Conservation (phyloP, 805 yeast genomes). For the Yarrowia divulgata region DNA sequence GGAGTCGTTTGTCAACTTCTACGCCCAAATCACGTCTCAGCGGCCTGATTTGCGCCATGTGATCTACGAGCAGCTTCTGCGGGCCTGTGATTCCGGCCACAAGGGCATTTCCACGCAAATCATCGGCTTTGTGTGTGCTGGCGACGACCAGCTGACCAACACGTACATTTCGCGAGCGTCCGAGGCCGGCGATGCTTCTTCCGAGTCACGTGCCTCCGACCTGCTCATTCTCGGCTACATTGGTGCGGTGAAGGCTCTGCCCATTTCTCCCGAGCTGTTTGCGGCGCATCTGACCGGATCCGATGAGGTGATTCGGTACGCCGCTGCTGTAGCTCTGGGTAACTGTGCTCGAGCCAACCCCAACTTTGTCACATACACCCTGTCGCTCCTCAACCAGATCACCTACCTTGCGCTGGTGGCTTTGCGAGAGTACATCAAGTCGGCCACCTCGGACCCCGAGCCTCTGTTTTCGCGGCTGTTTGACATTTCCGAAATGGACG, state of each 20-base stretch:
- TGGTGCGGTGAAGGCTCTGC: conserved; percentile 51
- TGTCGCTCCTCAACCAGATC: conserved; percentile 13
- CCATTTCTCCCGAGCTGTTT: conserved; percentile 53
- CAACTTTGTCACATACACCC: conserved; percentile 6
- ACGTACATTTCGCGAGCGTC: conserved; percentile 8
- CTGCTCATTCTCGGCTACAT: conserved; percentile 60
- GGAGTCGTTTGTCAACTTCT: conserved; percentile 27
- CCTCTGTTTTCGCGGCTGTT: conserved; percentile 17
- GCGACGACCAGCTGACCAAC: conserved; percentile 19
- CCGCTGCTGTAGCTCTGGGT: conserved; percentile 53
- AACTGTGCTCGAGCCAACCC: conserved; percentile 34
- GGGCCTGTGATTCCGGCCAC: conserved; percentile 15
- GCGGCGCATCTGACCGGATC: conserved; percentile 51
- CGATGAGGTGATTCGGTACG: conserved; percentile 51
- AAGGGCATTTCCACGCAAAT: conserved; percentile 33
- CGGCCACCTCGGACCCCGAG: conserved; percentile 11
- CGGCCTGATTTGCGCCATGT: conserved; percentile 17
- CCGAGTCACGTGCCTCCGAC: conserved; percentile 15
- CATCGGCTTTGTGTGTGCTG: conserved; percentile 17
- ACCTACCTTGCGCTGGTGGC: conserved; percentile 31
- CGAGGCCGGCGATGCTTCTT: neutral
- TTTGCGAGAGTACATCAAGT: conserved; percentile 30
- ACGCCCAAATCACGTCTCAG: conserved; percentile 14
- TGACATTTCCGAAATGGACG: conserved; percentile 38
- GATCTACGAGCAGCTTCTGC: conserved; percentile 30